Evolutionary conservation across 1,284 basidiomycete species (phyloP).

Genomic region (Gomphus bonarii): DNA sequence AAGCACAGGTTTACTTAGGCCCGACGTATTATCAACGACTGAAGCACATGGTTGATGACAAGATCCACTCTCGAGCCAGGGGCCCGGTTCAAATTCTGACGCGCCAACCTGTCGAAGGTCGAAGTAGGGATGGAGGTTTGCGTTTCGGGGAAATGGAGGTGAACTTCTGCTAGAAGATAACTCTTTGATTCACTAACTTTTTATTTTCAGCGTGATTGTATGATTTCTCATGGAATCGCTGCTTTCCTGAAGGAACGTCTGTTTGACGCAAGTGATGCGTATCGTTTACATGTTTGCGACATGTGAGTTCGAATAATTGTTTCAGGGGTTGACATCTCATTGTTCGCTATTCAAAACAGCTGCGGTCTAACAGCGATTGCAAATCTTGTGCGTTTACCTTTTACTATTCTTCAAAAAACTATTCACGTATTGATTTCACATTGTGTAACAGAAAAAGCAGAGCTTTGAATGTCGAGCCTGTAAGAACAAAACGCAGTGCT

Average conservation of each 20-base stretch:
- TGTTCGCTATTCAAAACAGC: conserved; percentile 29
- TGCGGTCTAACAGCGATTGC: conserved; percentile 94
- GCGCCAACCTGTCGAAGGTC: conserved; percentile 97
- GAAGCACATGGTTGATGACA: conserved; percentile 99
- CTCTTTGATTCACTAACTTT: background rate
- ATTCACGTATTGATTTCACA: conserved; percentile 3
- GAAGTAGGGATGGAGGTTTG: conserved; percentile 95
- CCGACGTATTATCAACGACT: conserved; percentile 99
- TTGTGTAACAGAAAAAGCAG: conserved; percentile 62
- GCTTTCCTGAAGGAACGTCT: conserved; percentile 94
- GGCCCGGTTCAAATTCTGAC: conserved; percentile 98
- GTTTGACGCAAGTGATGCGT: conserved; percentile 92
- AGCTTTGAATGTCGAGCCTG: conserved; percentile 86
- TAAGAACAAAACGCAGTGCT: conserved; percentile 91
- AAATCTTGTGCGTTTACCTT: conserved; percentile 54
- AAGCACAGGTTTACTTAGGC: conserved; percentile 96
- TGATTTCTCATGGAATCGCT: conserved; percentile 99
- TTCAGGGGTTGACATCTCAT: conserved; percentile 8
- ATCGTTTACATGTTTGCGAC: conserved; percentile 92
- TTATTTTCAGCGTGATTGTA: conserved; percentile 71
- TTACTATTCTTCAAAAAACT: conserved; percentile 3
- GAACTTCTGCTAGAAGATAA: conserved; percentile 12
- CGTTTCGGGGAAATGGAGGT: conserved; percentile 99
- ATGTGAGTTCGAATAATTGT: conserved; percentile 47
- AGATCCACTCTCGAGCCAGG: conserved; percentile 96